Evolutionary conservation across 768 basidiomycete genomes (phyloP), one percentile per base, ranked within the genome.

Genomic region (Jaapia argillacea): DNA sequence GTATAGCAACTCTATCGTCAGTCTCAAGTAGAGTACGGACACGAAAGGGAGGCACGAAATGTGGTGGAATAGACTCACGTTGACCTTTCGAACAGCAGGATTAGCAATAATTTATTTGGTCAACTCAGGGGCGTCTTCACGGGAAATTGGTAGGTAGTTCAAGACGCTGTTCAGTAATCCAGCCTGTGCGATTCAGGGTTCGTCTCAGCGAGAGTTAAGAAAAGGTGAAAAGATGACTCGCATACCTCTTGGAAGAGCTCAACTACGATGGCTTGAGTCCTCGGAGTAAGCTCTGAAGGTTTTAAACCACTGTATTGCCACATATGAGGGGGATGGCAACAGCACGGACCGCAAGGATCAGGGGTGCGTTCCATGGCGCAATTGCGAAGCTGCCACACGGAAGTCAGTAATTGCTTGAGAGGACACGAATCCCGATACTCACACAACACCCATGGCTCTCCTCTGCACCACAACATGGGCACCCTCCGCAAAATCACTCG

Each of bases 121-220:
- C 23, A 68, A 52, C 4, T 51, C 50, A 5, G 73, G 70, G 0
- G 70, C 62, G 27, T 54, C 58, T 31, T 71, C 66, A n/a, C 61
- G 53, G 3, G 70, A 65, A 45, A 69, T 65, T 6, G 70, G 67
- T 14, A 79, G 47, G 48, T 68, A 69, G 46, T 79, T 76, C 4
- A 79, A 50, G 2, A 75, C 75, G 6, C 75, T 75, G n/a, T 57
- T 53, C 4, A 78, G 79, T 2, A 81, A 53, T 1, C 79, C 77
- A 1, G 78, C 77, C 45, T 66, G 20, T n/a, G 14, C 6, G 6
- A 5, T n/a, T 2, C 18, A 12, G 36, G 16, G 31, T n/a, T 33
- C 31, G 16, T 18, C 4, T 4, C 14, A 43, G 3, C 24, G 23
- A 3, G 6, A 16, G 20, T 13, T 13, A 43, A 10, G n/a, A 20